Conservation (phyloP, 2,329 filamentous ascomycete species). For the Colletotrichum magnum region DNA sequence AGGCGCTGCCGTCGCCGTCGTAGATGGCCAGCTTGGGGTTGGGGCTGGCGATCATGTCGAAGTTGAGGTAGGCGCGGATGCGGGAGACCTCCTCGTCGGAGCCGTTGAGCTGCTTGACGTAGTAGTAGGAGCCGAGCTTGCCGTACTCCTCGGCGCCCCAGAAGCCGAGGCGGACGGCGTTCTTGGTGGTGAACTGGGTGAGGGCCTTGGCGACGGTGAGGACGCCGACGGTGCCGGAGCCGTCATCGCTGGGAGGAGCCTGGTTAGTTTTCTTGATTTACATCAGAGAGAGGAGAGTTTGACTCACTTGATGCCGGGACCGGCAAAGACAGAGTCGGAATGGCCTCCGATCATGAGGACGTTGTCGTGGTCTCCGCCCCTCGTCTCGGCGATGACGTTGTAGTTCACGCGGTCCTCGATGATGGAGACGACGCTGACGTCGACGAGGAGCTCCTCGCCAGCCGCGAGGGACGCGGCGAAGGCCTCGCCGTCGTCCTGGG, state of each 20-base stretch:
- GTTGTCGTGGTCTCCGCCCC: constrained; percentile 62
- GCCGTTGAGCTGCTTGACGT: constrained; percentile 57
- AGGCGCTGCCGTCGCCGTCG: constrained; percentile 71
- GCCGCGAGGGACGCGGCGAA: constrained; percentile 49
- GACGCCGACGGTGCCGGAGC: constrained; percentile 65
- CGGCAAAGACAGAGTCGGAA: constrained; percentile 63
- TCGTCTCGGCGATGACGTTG: constrained; percentile 66
- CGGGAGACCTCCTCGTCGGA: constrained; percentile 62
- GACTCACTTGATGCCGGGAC: constrained; percentile 69
- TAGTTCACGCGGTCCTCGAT: constrained; percentile 63
- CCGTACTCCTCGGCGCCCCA: constrained; percentile 68
- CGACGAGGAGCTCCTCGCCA: constrained; percentile 50
- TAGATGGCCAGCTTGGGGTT: constrained; percentile 70
- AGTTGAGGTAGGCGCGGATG: constrained; percentile 70
- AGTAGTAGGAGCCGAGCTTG: constrained; percentile 63
- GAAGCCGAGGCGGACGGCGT: constrained; percentile 65
- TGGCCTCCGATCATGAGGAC: constrained; percentile 64
- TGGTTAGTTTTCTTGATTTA: background rate
- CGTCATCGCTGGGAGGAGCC: constrained; percentile 63
- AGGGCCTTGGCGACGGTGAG: constrained; percentile 62
- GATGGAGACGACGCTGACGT: constrained; percentile 61
- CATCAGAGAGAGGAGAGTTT: too few relatives aligned
- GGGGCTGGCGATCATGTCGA: constrained; percentile 68
- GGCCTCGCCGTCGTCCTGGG: constrained; percentile 58
- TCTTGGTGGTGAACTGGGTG: constrained; percentile 59